Conservation (phyloP, 257 asterid species). For the Eucommia ulmoides region DNA sequence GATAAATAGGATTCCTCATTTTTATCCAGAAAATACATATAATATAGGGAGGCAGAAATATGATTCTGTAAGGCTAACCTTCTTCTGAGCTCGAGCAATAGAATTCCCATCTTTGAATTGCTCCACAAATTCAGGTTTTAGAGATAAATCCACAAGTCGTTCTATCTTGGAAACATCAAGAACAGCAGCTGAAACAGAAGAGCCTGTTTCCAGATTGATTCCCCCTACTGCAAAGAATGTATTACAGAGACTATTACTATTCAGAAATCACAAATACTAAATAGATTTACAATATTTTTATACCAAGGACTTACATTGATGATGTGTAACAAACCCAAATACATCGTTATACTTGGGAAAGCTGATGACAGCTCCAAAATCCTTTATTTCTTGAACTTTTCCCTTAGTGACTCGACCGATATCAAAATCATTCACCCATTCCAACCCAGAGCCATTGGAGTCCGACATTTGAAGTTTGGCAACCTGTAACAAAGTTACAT, state of each 20-base stretch:
- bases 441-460: slow-evolving; percentile 29
- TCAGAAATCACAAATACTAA: neutral
- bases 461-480: slow-evolving; percentile 57
- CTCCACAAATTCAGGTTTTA: slow-evolving; percentile 56
- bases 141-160: slow-evolving; percentile 76
- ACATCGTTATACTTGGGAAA: slow-evolving; percentile 53
- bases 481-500: slow-evolving; percentile 36
- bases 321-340: slow-evolving; percentile 75
- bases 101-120: slow-evolving; percentile 28
- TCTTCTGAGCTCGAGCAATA: slow-evolving; percentile 25
- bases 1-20: too few species aligned
- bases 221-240: slow-evolving; percentile 56
- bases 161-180: slow-evolving; percentile 86
- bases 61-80: slow-evolving; percentile 28
- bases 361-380: slow-evolving; percentile 70
- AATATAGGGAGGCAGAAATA: neutral
- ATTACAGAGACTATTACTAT: slow-evolving; percentile 5
- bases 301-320: slow-evolving; percentile 55
- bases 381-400: slow-evolving; percentile 60
- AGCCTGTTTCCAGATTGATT: slow-evolving; percentile 31
- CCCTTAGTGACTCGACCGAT: slow-evolving; percentile 63
- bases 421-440: slow-evolving; percentile 50
- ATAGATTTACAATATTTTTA: neutral
- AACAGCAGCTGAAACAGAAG: slow-evolving; percentile 56
- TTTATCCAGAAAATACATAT: neutral